phyloP scores from a whole-genome alignment of 2,329 filamentous ascomycete genomes.

The Aspergillus sojae region DNA sequence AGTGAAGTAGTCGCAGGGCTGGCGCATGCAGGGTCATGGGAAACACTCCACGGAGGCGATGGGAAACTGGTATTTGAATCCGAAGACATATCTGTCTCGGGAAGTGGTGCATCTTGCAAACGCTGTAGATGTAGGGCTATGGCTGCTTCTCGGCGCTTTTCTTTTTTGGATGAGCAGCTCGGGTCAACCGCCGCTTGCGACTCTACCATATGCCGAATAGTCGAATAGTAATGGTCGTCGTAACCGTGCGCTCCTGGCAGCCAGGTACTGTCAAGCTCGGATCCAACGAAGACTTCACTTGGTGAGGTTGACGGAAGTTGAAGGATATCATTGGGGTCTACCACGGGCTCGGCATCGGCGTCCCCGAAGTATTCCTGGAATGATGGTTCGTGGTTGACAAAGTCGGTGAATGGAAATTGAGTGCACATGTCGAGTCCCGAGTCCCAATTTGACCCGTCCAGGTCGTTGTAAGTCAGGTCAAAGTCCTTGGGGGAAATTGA shows the following conservation, averaged over 20 bases:
- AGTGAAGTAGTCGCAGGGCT: conserved; percentile 26
- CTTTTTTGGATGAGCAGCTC: conserved; percentile 38
- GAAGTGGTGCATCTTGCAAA: conserved; percentile 33
- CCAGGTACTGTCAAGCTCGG: conserved; percentile 14
- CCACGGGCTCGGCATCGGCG: conserved; percentile 20
- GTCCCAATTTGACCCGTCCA: conserved; percentile 27
- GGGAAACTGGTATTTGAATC: conserved; percentile 36
- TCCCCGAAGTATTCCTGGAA: conserved; percentile 21
- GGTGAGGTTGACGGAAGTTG: conserved; percentile 10
- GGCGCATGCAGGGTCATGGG: conserved; percentile 24
- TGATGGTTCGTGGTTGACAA: conserved; percentile 25
- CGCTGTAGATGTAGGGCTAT: conserved; percentile 46
- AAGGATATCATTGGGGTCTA: conserved; percentile 17
- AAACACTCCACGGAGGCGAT: conserved; percentile 31
- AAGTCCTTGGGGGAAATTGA: conserved; percentile 35
- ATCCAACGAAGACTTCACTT: conserved; percentile 6
- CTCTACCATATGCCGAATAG: conserved; percentile 37
- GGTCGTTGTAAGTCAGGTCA: conserved; percentile 27
- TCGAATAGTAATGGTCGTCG: conserved; percentile 17
- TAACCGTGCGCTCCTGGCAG: conserved; percentile 17
- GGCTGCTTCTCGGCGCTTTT: conserved; percentile 45
- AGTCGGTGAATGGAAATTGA: conserved; percentile 28
- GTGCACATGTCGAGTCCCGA: conserved; percentile 21
- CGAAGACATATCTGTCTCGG: conserved; percentile 30
- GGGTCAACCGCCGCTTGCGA: conserved; percentile 41